These are phyloP conservation scores for Trichophyton rubrum DNA, from an alignment of 2,329 filamentous ascomycete genomes.

Conservation along the genomic window DNA sequence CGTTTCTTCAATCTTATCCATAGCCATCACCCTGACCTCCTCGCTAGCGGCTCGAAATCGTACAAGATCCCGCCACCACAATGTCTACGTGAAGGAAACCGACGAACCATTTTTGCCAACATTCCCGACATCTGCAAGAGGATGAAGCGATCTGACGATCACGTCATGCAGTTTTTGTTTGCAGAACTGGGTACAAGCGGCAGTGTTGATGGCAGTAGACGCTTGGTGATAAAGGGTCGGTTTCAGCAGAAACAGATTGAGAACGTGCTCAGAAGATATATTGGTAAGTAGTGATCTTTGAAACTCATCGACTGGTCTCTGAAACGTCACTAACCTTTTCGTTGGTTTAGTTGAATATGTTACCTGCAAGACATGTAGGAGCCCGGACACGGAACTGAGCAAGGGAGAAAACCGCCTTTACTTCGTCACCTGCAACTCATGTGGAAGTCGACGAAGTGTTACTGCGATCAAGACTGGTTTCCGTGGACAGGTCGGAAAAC, in stretches of 20 bases:
- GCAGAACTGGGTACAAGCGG: conserved; percentile 96
- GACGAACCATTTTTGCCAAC: conserved; percentile 99
- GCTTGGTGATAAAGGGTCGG: conserved; percentile 95
- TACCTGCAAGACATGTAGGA: conserved; percentile 96
- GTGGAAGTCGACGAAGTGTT: conserved; percentile 71
- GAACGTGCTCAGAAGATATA: conserved; percentile 90
- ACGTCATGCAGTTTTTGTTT: conserved; percentile 93
- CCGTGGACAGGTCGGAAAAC: conserved; percentile 97
- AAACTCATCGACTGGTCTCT: not conserved
- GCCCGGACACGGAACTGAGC: conserved; percentile 87
- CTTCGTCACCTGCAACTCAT: conserved; percentile 95
- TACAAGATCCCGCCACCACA: conserved; percentile 99
- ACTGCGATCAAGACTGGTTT: conserved; percentile 99
- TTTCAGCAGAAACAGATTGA: conserved; percentile 99
- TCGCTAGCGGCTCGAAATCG: conserved; percentile 75
- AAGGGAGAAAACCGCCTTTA: conserved; percentile 99
- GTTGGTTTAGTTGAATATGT: conserved; percentile 68
- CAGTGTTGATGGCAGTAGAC: conserved; percentile 82
- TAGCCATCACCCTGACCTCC: conserved; percentile 92
- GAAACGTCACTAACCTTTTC: conserved; percentile 6
- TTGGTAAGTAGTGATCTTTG: conserved; percentile 49
- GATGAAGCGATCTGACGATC: conserved; percentile 98
- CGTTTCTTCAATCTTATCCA: conserved; percentile 93
- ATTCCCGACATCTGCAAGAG: conserved; percentile 97
- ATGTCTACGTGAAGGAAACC: conserved; percentile 98